phyloP scores from a whole-genome alignment of 768 basidiomycete species.

The Termitomyces sp. region DNA sequence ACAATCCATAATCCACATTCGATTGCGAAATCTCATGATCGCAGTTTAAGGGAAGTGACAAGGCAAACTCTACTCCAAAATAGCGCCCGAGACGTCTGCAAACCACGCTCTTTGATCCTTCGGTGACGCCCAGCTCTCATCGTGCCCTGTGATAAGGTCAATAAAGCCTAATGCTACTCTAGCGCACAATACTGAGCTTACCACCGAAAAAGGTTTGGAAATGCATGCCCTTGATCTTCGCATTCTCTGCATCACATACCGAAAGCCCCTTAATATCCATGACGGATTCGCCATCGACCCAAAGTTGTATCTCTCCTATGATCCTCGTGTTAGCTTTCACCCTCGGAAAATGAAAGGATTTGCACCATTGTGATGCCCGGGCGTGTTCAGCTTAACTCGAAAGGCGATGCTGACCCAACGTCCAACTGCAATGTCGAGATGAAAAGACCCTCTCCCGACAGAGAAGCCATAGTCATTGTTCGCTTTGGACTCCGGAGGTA shows the following conservation, averaged over 20 bases:
- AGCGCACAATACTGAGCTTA: slow-evolving; percentile 17
- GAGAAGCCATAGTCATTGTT: slow-evolving; percentile 64
- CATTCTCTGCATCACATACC: slow-evolving; percentile 38
- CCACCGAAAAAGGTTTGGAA: slow-evolving; percentile 81
- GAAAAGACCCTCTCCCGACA: slow-evolving; percentile 63
- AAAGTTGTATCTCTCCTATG: slow-evolving; percentile 62
- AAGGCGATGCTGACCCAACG: slow-evolving; percentile 62
- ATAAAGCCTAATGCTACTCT: neutral
- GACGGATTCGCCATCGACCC: slow-evolving; percentile 56
- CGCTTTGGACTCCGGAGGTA: slow-evolving; percentile 44
- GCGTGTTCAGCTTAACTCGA: slow-evolving; percentile 65
- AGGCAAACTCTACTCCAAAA: slow-evolving; percentile 11
- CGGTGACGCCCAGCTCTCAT: slow-evolving; percentile 57
- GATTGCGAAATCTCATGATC: too few relatives aligned
- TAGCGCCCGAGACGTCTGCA: slow-evolving; percentile 44
- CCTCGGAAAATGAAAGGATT: neutral
- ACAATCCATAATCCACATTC: neutral
- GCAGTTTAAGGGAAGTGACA: neutral
- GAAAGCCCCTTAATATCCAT: slow-evolving; percentile 46
- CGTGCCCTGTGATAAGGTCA: slow-evolving; percentile 34
- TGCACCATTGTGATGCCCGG: slow-evolving; percentile 55
- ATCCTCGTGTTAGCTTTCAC: neutral
- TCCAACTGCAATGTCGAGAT: slow-evolving; percentile 45
- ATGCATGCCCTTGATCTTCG: slow-evolving; percentile 63
- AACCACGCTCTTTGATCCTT: slow-evolving; percentile 53